Evolutionary conservation across 192 early-diverging fungal genomes (phyloP).

Genomic region (Coemansia sp.): DNA sequence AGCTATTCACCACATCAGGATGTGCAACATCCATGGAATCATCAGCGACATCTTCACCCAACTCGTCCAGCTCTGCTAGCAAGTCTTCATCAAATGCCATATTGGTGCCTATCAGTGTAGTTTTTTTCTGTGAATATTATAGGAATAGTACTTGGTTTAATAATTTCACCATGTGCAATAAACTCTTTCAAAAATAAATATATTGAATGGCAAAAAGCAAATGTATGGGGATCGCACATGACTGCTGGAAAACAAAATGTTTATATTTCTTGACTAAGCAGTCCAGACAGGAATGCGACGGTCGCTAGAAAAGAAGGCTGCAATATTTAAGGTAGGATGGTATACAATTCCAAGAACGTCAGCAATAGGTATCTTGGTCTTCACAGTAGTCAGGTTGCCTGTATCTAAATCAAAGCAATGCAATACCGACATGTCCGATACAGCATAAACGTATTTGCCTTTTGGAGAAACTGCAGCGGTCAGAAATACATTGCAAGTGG

Average conservation of each 20-base stretch:
- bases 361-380: conserved; percentile 57
- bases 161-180: no score
- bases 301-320: conserved; percentile 41
- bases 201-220: neutral
- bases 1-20: conserved; percentile 8
- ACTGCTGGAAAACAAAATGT: neutral
- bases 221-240: neutral
- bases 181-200: neutral
- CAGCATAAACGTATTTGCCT: conserved; percentile 79
- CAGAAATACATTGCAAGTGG: conserved; percentile 57
- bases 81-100: conserved; percentile 85
- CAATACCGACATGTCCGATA: conserved; percentile 67
- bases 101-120: neutral
- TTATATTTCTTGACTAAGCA: conserved; percentile 1
- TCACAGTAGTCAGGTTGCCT: conserved; percentile 48
- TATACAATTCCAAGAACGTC: conserved; percentile 76
- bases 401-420: conserved; percentile 68
- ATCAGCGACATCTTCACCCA: conserved; percentile 56
- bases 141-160: no score
- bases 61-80: conserved; percentile 82
- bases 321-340: conserved; percentile 84
- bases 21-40: conserved; percentile 19
- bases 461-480: conserved; percentile 65
- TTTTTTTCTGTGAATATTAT: no score
- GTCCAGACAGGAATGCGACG: conserved; percentile 39